These are phyloP conservation scores for Candida silvicultrix DNA, from an alignment of 805 yeast genomes.

Conservation along the genomic window DNA sequence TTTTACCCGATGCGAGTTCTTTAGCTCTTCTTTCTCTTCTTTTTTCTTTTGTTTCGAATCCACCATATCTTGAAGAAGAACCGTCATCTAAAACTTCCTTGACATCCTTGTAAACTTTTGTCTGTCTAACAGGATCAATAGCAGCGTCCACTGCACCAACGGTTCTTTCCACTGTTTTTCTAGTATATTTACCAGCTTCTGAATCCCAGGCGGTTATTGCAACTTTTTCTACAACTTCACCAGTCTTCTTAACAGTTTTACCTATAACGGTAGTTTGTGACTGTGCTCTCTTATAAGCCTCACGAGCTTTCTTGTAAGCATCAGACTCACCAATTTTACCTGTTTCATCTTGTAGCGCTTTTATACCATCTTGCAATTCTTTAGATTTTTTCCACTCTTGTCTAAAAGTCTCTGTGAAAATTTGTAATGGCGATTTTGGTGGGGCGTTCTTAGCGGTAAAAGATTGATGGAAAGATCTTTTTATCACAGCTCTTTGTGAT, in stretches of 20 bases:
- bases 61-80: conserved; percentile 84
- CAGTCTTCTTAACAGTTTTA: conserved; percentile 78
- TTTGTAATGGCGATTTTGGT: conserved; percentile 78
- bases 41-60: conserved; percentile 78
- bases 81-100: conserved; percentile 89
- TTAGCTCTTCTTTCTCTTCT: conserved; percentile 68
- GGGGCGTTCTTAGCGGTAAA: conserved; percentile 14
- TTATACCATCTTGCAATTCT: conserved; percentile 88
- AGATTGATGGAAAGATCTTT: conserved; percentile 20
- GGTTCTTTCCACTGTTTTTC: conserved; percentile 74
- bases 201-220: conserved; percentile 96
- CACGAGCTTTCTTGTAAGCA: conserved; percentile 87
- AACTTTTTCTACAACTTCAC: conserved; percentile 86
- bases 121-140: conserved; percentile 89
- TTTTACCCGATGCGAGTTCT: conserved; percentile 51
- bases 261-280: conserved; percentile 63
- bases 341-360: conserved; percentile 92
- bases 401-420: conserved; percentile 87
- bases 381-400: conserved; percentile 85
- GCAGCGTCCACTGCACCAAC: conserved; percentile 82
- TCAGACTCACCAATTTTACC: conserved; percentile 92
- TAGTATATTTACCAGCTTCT: conserved; percentile 83
- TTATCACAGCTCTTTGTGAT: conserved; percentile 1
- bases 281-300: conserved; percentile 84
- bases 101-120: conserved; percentile 84